Evolutionary conservation across 2,329 filamentous ascomycete genomes (phyloP), one percentile per base, ranked within the genome.

Genomic region (Penicillium sp.): DNA sequence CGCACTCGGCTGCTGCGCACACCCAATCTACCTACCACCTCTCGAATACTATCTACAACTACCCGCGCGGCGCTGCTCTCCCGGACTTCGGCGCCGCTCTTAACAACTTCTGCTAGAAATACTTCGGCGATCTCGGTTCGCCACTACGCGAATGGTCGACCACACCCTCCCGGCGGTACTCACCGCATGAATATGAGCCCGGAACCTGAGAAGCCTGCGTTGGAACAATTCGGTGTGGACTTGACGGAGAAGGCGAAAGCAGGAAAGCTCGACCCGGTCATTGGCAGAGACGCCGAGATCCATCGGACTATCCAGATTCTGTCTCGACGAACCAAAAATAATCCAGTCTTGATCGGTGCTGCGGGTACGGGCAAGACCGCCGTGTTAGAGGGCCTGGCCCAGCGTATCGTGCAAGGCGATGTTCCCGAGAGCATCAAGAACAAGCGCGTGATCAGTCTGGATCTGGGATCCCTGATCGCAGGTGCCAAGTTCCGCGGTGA

Each of bases 351-450:
- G n/a, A 96, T 97, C 59, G 94, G 94, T 62, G 88, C 88, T 49
- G 91, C 92, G 8, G 94, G 93, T 66, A 96, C 92, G 0, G 94
- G 94, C 62, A 98, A 98, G 79, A 98, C 94, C 5, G 93, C 94
- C 1, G 91, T 97, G 54, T 80, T 97, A 3, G 94, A 98, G 78
- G 94, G 94, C 1, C 81, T 98, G 41, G 93, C 94, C 10, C 86
- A 95, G 71, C 85, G 95, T 41, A 98, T 99, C 65, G 90, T 97
- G 1, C 85, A 88, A 64, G 94, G 94, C 2, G 94, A 97, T 77
- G 93, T 98, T 0, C 94, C 95, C 0, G 95, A 98, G 76, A 96
- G 91, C 67, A 90, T 99, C 74, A 96, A 96, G 78, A 89, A 97
- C 69, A 98, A 98, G 77, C 84, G 88, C 55, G 94, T 99, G 25